Evolutionary conservation across 1,284 basidiomycete species (phyloP).

Genomic region (Sporisorium exsertum): DNA sequence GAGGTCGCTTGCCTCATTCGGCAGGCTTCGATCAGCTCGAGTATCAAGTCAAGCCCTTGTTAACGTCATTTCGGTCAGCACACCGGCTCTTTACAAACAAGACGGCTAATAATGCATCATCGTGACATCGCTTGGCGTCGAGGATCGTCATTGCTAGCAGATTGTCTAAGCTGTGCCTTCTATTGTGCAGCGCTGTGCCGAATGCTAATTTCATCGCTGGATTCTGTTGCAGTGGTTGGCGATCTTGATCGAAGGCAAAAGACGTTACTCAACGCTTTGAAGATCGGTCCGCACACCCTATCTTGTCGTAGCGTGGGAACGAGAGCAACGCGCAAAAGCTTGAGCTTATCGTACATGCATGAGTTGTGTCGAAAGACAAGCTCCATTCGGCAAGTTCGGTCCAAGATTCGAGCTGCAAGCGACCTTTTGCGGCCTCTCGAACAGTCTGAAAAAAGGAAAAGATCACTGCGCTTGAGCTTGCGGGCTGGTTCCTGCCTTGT

Average conservation of each 20-base stretch:
- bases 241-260: not conserved
- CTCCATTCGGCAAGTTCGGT: not conserved
- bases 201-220: no score
- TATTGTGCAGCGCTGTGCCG: no score
- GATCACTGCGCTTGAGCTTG: not conserved
- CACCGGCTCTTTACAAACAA: not conserved
- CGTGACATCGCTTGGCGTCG: not conserved
- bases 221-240: no score
- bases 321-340: not conserved
- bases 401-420: not conserved
- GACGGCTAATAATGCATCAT: not conserved
- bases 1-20: not conserved
- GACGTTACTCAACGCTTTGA: not conserved
- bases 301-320: not conserved
- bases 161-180: no score
- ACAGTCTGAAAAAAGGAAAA: no score
- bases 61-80: not conserved
- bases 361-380: not conserved
- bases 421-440: not conserved
- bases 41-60: no score
- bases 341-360: slow-evolving; percentile 4
- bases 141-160: not conserved
- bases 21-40: not conserved
- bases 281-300: not conserved
- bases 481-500: not conserved